Evolutionary conservation across 2,329 filamentous ascomycete species (phyloP).

Genomic region (Cryphonectria carpinicola): DNA sequence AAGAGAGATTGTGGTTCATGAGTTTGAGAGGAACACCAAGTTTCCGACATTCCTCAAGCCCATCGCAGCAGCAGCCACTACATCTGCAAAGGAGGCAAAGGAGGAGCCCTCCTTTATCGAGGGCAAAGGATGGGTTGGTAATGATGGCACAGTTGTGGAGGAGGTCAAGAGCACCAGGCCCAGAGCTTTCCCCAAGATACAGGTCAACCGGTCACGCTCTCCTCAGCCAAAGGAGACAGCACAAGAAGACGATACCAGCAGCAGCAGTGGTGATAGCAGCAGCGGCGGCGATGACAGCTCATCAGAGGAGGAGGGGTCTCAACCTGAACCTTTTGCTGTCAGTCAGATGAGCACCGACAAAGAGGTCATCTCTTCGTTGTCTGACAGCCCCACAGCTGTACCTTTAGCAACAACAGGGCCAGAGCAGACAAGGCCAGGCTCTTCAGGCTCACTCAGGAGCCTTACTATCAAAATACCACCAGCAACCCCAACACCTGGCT

Average conservation of each 20-base stretch:
- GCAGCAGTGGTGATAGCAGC: slow-evolving; percentile 29
- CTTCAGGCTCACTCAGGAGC: slow-evolving; percentile 53
- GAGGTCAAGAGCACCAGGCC: slow-evolving; percentile 47
- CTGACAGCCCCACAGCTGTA: neutral
- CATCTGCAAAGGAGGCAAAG: slow-evolving; percentile 54
- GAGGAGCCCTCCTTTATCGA: slow-evolving; percentile 67
- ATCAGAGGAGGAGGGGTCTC: slow-evolving; percentile 28
- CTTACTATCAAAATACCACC: slow-evolving; percentile 61
- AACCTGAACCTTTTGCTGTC: neutral
- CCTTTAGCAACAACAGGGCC: slow-evolving; percentile 30
- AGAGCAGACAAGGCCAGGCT: slow-evolving; percentile 49
- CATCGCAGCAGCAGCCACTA: slow-evolving; percentile 38
- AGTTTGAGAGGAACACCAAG: slow-evolving; percentile 84
- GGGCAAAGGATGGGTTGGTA: slow-evolving; percentile 86
- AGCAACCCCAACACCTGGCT: slow-evolving; percentile 46
- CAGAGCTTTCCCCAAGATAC: slow-evolving; percentile 34
- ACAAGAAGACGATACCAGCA: slow-evolving; percentile 34
- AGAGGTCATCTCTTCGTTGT: neutral
- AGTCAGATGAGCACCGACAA: neutral
- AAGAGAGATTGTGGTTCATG: slow-evolving; percentile 74
- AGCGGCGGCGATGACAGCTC: slow-evolving; percentile 30
- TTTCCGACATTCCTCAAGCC: slow-evolving; percentile 79
- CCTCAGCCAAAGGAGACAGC: slow-evolving; percentile 17
- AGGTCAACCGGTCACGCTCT: slow-evolving; percentile 22
- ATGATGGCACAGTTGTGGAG: slow-evolving; percentile 76